Base-by-base conservation (phyloP, 164 flowering plant species). In the Berberis thunbergii region DNA sequence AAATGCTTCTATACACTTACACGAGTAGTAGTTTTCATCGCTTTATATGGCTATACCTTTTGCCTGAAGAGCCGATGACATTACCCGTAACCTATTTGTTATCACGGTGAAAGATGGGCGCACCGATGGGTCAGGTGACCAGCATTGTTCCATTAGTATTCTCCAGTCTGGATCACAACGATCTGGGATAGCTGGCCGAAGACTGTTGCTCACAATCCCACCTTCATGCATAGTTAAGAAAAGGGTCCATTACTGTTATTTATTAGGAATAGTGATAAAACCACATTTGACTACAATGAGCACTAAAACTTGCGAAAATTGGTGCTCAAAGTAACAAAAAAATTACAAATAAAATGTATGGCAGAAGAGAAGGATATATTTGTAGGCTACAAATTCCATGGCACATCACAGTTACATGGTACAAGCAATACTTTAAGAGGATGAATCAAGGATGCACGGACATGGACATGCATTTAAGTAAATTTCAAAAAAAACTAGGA, bases 31-130 rank as follows among this genome's bases (percentile, higher is more conserved):
- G 3, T 3, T 4, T 42, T 54, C 1, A 9, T 44, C 4, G 10
- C 55, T 45, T 54, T 53, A 50, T 6, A 13, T 44, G 54, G 3
- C 44, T 41, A 53, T 59, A 45, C 60, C 78, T 71, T 74, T 83
- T 26, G 75, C 7, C 57, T 71, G 81, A 64, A 81, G 72, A 4
- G 75, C 65, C 64, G 59, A 65, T 49, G 88, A 79, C 92, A 87
- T 86, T 2, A 71, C 57, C 0, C 91, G 84, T 54, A 90, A 61
- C 50, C 84, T 72, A 60, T 70, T 68, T 39, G 97, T 79, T 68
- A 90, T 83, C 73, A 86, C 88, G 2, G 87, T 76, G 72, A 90
- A 90, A n/a, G 87, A 78, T 42, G 95, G 97, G 41, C 97, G 68
- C 41, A 64, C 72, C 12, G 74, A 74, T 10, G 97, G 92, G 13